Evolutionary conservation across 2,329 filamentous ascomycete genomes (phyloP).

Genomic region (Trichoderma polysporum): DNA sequence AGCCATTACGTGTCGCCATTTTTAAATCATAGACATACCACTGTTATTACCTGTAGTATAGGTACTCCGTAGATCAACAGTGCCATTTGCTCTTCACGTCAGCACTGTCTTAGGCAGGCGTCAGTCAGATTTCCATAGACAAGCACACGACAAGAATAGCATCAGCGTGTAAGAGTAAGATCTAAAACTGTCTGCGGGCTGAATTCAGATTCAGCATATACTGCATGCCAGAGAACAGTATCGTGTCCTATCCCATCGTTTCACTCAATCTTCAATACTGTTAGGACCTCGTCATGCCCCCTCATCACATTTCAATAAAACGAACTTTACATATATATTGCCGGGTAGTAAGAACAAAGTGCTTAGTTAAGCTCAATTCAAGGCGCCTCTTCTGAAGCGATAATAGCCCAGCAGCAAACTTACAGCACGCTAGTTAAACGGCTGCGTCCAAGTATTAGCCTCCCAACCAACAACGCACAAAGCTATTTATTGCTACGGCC

Average conservation of each 20-base stretch:
- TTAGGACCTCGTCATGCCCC: no score
- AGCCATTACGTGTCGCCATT: background rate
- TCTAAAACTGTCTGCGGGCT: background rate
- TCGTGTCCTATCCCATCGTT: background rate
- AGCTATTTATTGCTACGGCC: background rate
- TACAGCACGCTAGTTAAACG: background rate
- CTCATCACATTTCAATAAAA: no score
- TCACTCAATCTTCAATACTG: background rate
- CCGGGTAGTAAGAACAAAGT: background rate
- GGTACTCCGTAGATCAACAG: no score
- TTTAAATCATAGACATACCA: background rate
- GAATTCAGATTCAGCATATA: background rate
- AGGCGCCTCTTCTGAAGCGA: background rate
- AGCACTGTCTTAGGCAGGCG: background rate
- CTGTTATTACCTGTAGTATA: no score
- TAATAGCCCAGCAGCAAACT: background rate
- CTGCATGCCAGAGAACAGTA: background rate
- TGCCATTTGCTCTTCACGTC: background rate
- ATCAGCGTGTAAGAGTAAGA: background rate
- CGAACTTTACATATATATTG: no score
- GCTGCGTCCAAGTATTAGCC: background rate
- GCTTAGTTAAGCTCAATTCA: background rate
- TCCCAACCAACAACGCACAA: background rate
- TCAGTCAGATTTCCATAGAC: no score
- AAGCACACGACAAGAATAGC: constrained; percentile 1